These are phyloP conservation scores for Eucalyptus leucophloia DNA, from an alignment of 345 rosid genomes.

Conservation along the genomic window DNA sequence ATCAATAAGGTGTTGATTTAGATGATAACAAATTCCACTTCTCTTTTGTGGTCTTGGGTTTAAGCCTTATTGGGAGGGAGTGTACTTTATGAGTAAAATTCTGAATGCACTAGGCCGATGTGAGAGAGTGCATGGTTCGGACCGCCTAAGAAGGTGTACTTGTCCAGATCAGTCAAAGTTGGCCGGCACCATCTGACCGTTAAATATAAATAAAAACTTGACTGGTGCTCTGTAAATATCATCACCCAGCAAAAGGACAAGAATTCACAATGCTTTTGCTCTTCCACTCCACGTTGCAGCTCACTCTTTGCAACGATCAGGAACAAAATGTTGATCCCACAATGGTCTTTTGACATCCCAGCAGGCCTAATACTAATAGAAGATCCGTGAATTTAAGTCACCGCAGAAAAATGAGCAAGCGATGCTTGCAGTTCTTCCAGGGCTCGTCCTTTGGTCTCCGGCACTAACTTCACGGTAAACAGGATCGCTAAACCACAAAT, in stretches of 20 bases:
- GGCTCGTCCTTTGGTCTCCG: constrained; percentile 9
- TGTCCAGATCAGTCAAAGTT: neutral
- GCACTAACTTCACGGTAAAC: constrained; percentile 1
- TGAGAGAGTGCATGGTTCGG: rapidly evolving
- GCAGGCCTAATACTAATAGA: neutral
- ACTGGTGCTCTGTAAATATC: neutral
- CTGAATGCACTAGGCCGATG: rapidly evolving
- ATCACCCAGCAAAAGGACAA: neutral
- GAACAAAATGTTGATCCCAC: neutral
- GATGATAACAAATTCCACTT: neutral
- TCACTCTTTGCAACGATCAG: neutral
- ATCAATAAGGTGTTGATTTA: neutral
- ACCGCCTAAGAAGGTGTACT: neutral
- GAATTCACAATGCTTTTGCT: neutral
- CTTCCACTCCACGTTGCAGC: neutral
- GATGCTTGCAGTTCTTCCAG: constrained; percentile 16
- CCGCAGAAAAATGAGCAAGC: neutral
- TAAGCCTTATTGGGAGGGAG: neutral
- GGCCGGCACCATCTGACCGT: neutral
- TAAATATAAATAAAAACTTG: neutral
- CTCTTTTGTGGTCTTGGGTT: neutral
- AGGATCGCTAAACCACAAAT: neutral
- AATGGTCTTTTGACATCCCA: neutral
- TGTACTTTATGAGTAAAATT: neutral
- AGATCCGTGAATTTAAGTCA: neutral